Conservation (phyloP, 2,329 filamentous ascomycete genomes). For the Canariomyces notabilis region DNA sequence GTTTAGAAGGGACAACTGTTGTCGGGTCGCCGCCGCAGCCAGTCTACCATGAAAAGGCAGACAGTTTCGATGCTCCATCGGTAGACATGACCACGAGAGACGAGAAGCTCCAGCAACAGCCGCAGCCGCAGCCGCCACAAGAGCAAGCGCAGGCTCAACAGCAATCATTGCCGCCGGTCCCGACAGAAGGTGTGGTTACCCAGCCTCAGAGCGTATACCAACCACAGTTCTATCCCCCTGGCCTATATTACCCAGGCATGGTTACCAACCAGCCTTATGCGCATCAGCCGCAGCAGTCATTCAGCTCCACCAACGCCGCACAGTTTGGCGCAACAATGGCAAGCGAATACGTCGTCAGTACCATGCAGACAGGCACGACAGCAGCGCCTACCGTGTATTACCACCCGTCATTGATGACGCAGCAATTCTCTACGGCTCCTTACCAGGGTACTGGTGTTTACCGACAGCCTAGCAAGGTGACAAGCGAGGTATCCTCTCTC, state of each 20-base stretch:
- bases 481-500: slow-evolving; percentile 53
- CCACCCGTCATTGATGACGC: slow-evolving; percentile 36
- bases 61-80: slow-evolving; percentile 1
- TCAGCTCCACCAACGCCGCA: slow-evolving; percentile 27
- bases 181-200: neutral
- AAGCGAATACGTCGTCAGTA: slow-evolving; percentile 23
- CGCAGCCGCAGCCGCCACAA: slow-evolving; percentile 6
- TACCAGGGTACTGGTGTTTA: slow-evolving; percentile 30
- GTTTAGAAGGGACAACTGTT: slow-evolving; percentile 26
- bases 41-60: slow-evolving; percentile 22
- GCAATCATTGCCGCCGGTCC: neutral
- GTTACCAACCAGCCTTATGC: slow-evolving; percentile 10
- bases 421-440: slow-evolving; percentile 33
- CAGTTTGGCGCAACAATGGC: slow-evolving; percentile 23
- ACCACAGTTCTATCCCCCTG: neutral
- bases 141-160: neutral
- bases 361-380: slow-evolving; percentile 29
- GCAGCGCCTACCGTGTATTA: slow-evolving; percentile 34
- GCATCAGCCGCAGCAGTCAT: slow-evolving; percentile 26
- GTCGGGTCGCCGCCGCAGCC: slow-evolving; percentile 16
- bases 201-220: slow-evolving; percentile 1
- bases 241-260: slow-evolving; percentile 7
- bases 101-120: slow-evolving; percentile 20
- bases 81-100: slow-evolving; percentile 19
- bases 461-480: slow-evolving; percentile 34